Evolutionary conservation across 129 eudicot genomes (phyloP), one percentile per base, ranked within the genome.

Genomic region (Erigeron canadensis): DNA sequence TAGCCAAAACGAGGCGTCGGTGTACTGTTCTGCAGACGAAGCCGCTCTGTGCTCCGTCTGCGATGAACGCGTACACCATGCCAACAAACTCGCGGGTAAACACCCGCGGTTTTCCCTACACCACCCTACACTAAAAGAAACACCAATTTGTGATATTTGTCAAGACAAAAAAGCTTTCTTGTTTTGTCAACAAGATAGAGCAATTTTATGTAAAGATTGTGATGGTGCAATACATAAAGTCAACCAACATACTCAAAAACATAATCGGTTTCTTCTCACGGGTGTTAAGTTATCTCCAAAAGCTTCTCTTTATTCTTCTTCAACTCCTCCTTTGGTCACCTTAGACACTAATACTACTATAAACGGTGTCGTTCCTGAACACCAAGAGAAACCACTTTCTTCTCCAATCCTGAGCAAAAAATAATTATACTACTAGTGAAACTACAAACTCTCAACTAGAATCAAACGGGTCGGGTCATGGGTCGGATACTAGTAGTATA

Each of bases 41-140:
- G 98, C 96, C 19, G 89, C 96, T 57, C 86, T 93, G 10, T 93
- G 98, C 80, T 11, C 75, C 80, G 81, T 78, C 75, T 93, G 96
- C 58, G 98, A 89, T 87, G 90, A 80, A 75, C 86, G 87, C 23
- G 96, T 93, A 74, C 98, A 93, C 83, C 96, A 93, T 65, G 98
- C 96, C 73, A 93, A 93, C 77, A 93, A 89, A 38, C 95, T 93
- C 41, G 98, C 96, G 67, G 83, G 91, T n/a, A 93, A 87, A 72
- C 98, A 93, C 87, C 95, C 81, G 0, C 90, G 98, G 0, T 93
- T 85, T 84, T 80, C 96, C 56, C 91, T 89, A 76, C 84, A 79
- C 80, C 89, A 80, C 23, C 96, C 98, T 10, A 55, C 95, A 12
- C 59, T 87, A 7, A 74, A 86, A 76, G 77, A 82, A 11, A 11